Conservation (phyloP, 2,329 filamentous ascomycete genomes). For the Penicillium sp. region DNA sequence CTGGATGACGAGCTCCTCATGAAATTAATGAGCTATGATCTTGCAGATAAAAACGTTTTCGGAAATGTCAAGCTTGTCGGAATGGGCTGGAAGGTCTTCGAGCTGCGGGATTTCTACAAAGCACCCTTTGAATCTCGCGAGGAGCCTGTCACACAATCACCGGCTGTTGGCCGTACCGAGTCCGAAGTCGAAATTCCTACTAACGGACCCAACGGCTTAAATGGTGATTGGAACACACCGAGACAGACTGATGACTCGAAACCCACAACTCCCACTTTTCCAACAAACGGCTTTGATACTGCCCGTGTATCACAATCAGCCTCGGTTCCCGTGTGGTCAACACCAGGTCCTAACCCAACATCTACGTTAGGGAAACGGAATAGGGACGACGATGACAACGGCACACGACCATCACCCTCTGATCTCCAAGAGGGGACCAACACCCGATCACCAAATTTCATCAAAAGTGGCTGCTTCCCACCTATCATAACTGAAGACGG, state of each 20-base stretch:
- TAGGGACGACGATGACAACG: conserved; percentile 17
- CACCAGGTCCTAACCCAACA: not conserved
- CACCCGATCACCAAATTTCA: not conserved
- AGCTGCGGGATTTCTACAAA: conserved; percentile 39
- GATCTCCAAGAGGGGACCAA: not conserved
- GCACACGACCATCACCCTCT: not conserved
- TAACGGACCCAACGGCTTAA: not conserved
- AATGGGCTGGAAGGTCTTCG: conserved; percentile 40
- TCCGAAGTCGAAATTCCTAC: not conserved
- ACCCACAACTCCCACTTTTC: not conserved
- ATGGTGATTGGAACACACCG: not conserved
- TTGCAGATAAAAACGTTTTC: conserved; percentile 35
- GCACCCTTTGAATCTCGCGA: conserved; percentile 17
- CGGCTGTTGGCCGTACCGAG: not conserved
- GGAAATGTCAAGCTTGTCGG: conserved; percentile 36
- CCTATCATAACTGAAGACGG: conserved; percentile 17
- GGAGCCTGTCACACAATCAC: conserved; percentile 16
- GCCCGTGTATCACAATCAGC: not conserved
- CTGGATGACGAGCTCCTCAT: conserved; percentile 35
- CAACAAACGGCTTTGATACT: not conserved
- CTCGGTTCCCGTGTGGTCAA: not conserved
- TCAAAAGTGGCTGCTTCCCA: conserved; percentile 11
- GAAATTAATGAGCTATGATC: conserved; percentile 29
- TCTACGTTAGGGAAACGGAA: conserved; percentile 28
- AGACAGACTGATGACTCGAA: not conserved